A percentile compares a stretch with the other conserved stretches of the same genome.
Evolutionary conservation across 2,329 filamentous ascomycete species (phyloP).

Genomic region (Lasiodiplodia hormozganensis): DNA sequence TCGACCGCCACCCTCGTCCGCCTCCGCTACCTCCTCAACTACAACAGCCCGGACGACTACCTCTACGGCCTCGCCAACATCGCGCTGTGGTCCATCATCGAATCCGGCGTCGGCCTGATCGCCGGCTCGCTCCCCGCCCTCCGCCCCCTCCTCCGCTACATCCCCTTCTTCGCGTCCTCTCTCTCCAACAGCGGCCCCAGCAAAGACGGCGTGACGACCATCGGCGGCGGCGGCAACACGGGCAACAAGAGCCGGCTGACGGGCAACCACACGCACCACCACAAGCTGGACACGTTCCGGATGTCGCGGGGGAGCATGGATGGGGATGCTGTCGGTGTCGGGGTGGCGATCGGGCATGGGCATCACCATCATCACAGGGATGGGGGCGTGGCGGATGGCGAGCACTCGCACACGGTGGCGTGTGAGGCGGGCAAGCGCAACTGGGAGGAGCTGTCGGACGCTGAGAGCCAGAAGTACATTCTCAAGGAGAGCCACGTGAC

Average conservation of each 20-base stretch:
- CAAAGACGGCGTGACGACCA: neutral
- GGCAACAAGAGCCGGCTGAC: neutral
- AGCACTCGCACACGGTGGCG: neutral
- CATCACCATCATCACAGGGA: too few relatives aligned
- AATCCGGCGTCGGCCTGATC: conserved; percentile 58
- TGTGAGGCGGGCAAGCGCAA: conserved; percentile 11
- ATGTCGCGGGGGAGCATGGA: neutral
- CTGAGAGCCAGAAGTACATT: conserved; percentile 49
- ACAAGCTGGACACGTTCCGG: neutral
- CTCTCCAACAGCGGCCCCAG: neutral
- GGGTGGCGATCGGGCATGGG: too few relatives aligned
- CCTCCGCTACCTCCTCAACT: conserved; percentile 52
- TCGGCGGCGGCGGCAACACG: neutral
- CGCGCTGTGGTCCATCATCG: conserved; percentile 56
- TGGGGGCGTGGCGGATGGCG: neutral
- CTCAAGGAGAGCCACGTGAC: conserved; percentile 40
- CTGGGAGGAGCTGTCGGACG: conserved; percentile 31
- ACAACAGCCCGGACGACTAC: conserved; percentile 48
- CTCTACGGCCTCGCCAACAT: conserved; percentile 52
- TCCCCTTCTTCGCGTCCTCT: neutral
- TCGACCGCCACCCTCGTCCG: conserved; percentile 51
- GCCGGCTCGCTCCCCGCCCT: conserved; percentile 57
- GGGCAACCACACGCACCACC: neutral
- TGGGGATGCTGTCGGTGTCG: too few relatives aligned
- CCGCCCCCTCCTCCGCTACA: conserved; percentile 49